Percentiles rank a stretch among this genome's conserved stretches.
These are phyloP conservation scores for Geotrichum australiense DNA, from an alignment of 1,139 yeast genomes.

Conservation along the genomic window DNA sequence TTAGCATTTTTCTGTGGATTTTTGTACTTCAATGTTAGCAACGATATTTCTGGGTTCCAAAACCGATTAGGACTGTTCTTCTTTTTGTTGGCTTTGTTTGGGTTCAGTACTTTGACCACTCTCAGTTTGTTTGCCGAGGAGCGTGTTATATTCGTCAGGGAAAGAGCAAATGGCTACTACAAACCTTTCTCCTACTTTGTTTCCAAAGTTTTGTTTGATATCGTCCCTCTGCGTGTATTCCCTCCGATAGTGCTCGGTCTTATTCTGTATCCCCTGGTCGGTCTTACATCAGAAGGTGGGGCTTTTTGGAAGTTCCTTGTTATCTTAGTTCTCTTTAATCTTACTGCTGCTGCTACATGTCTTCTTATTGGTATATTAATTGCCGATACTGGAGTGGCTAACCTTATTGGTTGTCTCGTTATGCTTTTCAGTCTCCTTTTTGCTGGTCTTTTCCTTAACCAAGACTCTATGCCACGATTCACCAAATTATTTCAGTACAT, in stretches of 20 bases:
- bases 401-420: constrained; percentile 77
- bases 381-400: constrained; percentile 90
- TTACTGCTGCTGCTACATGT: constrained; percentile 80
- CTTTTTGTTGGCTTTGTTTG: constrained; percentile 82
- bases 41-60: constrained; percentile 94
- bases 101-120: constrained; percentile 89
- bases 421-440: constrained; percentile 77
- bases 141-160: constrained; percentile 80
- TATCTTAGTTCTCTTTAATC: constrained; percentile 71
- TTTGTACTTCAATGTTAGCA: constrained; percentile 70
- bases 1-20: constrained; percentile 83
- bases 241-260: constrained; percentile 84
- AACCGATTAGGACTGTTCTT: constrained; percentile 89
- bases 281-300: constrained; percentile 68
- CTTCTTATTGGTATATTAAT: constrained; percentile 79
- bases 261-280: constrained; percentile 87
- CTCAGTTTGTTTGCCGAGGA: constrained; percentile 82
- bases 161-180: constrained; percentile 90
- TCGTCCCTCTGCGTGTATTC: constrained; percentile 77
- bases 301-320: constrained; percentile 69
- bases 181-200: constrained; percentile 77
- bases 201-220: constrained; percentile 82
- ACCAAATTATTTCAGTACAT: constrained; percentile 76
- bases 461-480: constrained; percentile 62
- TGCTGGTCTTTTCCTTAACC: constrained; percentile 88